Percentiles rank a stretch among this genome's conserved stretches.
These are phyloP conservation scores for Tricholoma matsutake DNA, from an alignment of 768 basidiomycete species.

Conservation along the genomic window DNA sequence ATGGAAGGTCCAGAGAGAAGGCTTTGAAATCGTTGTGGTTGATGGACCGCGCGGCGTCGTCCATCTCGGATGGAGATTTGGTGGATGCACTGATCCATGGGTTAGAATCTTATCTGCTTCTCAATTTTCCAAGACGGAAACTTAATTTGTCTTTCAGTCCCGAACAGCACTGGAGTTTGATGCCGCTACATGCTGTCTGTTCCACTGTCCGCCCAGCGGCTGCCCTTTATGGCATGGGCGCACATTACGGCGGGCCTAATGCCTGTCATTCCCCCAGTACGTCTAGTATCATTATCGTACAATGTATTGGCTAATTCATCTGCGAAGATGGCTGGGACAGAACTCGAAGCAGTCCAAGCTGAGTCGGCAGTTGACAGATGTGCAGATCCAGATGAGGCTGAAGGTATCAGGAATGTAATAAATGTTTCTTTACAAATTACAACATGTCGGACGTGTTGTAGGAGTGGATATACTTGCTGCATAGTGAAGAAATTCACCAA, in stretches of 20 bases:
- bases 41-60: slow-evolving; percentile 85
- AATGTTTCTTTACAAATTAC: too few species aligned
- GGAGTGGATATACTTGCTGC: too few species aligned
- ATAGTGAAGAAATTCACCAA: too few species aligned
- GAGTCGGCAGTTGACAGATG: slow-evolving; percentile 74
- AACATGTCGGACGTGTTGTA: too few species aligned
- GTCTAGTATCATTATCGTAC: slow-evolving; percentile 26
- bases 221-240: slow-evolving; percentile 70
- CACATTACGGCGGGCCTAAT: slow-evolving; percentile 63
- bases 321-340: slow-evolving; percentile 92
- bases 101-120: slow-evolving; percentile 41
- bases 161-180: slow-evolving; percentile 94
- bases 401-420: slow-evolving; percentile 90
- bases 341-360: slow-evolving; percentile 93
- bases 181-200: slow-evolving; percentile 90
- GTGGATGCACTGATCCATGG: slow-evolving; percentile 93
- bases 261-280: slow-evolving; percentile 83
- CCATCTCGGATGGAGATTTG: slow-evolving; percentile 92
- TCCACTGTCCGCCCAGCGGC: slow-evolving; percentile 90
- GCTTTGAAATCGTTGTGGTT: slow-evolving; percentile 71
- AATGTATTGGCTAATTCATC: neutral
- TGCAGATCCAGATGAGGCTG: slow-evolving; percentile 94
- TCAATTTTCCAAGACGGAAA: too few species aligned
- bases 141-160: slow-evolving; percentile 43
- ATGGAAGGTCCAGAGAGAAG: slow-evolving; percentile 61